A percentile compares a stretch with the other conserved stretches of the same genome.
phyloP scores from a whole-genome alignment of 2,329 filamentous ascomycete genomes.

The Fusarium kyushuense region DNA sequence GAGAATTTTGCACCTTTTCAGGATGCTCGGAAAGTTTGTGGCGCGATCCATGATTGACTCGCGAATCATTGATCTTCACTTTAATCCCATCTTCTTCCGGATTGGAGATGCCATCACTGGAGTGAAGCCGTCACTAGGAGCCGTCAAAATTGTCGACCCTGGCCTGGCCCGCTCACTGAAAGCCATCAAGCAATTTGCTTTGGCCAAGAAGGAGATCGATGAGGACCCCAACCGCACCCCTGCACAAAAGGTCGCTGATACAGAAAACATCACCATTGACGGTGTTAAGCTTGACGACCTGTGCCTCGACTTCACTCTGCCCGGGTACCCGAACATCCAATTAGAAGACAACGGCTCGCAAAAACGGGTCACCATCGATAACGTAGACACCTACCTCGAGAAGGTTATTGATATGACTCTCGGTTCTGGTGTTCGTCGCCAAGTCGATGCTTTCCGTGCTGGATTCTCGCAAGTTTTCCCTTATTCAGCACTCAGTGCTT shows the following conservation, averaged over 20 bases:
- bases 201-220: conserved; percentile 85
- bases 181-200: conserved; percentile 86
- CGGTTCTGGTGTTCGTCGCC: conserved; percentile 85
- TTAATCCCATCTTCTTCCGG: conserved; percentile 98
- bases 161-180: conserved; percentile 87
- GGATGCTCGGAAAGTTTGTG: conserved; percentile 95
- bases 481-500: conserved; percentile 90
- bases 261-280: conserved; percentile 78
- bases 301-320: conserved; percentile 92
- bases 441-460: conserved; percentile 89
- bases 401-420: conserved; percentile 92
- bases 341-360: conserved; percentile 81
- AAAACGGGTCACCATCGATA: conserved; percentile 84
- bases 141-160: conserved; percentile 89
- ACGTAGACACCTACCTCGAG: conserved; percentile 89
- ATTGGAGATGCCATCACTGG: conserved; percentile 77
- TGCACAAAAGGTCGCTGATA: conserved; percentile 77
- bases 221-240: conserved; percentile 74
- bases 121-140: conserved; percentile 86
- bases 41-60: conserved; percentile 98
- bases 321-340: conserved; percentile 89
- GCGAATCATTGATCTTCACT: conserved; percentile 95
- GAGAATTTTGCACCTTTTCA: conserved; percentile 89
- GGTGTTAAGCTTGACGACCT: conserved; percentile 86
- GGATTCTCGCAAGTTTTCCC: conserved; percentile 98